Evolutionary conservation across 805 yeast species (phyloP), one percentile per base, ranked within the genome.

Genomic region (Trichomonascus vanleenenianus): DNA sequence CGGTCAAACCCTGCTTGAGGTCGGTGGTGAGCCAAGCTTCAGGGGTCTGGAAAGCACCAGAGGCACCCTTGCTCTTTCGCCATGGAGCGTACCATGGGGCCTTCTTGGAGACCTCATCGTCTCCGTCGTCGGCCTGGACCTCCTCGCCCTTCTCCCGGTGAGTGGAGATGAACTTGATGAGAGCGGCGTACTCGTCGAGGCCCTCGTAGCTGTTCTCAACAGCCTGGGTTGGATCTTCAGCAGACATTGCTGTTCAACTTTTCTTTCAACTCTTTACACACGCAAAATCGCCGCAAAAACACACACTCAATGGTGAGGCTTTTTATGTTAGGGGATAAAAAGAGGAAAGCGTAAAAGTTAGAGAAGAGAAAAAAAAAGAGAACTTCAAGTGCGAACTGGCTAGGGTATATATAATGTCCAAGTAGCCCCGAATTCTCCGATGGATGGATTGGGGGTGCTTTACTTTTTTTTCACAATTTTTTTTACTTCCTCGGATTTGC

Each of bases 21-120:
- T 83, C 86, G 52, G 95, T 86, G 66, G 82, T 78, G 60, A 85
- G 71, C 66, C 85, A 72, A 60, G 84, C 87, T 56, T 86, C 95
- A 44, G 95, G 95, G 46, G 84, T 85, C 30, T 45, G 47, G 51
- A 60, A 63, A 25, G 47, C 49, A 42, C 44, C 50, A 30, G 25
- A 69, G 30, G 56, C 68, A 19, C 62, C 71, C 79, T 40, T 71
- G 22, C 35, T 43, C 78, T 25, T 70, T 74, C 35, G 71, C 78
- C 40, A 73, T 78, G 20, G 66, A 79, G 45, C 65, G 76, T 52
- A 62, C 75, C 75, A 85, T 87, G 67, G 85, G 68, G 64, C 80
- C 91, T 58, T 76, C 68, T 73, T 78, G 54, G 73, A 75, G 56
- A 72, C 78, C 43, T 75, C 81, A 49, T 75, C 82, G 56, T 72